These are phyloP conservation scores for Talaromyces sp. DNA, from an alignment of 2,329 filamentous ascomycete genomes.

Conservation along the genomic window DNA sequence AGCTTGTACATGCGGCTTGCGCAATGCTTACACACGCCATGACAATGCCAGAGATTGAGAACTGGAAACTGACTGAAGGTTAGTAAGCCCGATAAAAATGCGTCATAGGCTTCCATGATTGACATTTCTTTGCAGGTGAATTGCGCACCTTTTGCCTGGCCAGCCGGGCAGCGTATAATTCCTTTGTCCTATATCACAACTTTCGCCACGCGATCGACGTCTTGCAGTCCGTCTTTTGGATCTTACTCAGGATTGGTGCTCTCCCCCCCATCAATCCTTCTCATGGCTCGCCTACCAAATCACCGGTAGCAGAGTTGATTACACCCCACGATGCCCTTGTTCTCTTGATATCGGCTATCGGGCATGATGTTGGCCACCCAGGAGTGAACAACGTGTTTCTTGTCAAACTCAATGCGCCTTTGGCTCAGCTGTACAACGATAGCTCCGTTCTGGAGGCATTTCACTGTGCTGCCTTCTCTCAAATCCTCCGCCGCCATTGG, in stretches of 20 bases:
- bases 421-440: constrained; percentile 95
- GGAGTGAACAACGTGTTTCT: constrained; percentile 98
- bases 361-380: constrained; percentile 94
- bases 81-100: neutral
- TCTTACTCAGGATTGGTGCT: constrained; percentile 74
- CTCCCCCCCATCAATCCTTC: constrained; percentile 60
- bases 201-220: constrained; percentile 97
- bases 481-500: constrained; percentile 92
- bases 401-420: constrained; percentile 81
- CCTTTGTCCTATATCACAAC: constrained; percentile 95
- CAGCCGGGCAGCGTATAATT: constrained; percentile 90
- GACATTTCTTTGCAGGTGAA: constrained; percentile 53
- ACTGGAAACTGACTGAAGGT: constrained; percentile 72
- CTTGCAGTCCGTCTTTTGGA: constrained; percentile 86
- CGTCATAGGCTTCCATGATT: neutral
- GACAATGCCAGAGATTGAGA: constrained; percentile 70
- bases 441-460: constrained; percentile 95
- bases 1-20: constrained; percentile 78
- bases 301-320: constrained; percentile 69
- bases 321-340: constrained; percentile 83
- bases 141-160: constrained; percentile 81
- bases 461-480: constrained; percentile 93
- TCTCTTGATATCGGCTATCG: constrained; percentile 89
- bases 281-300: constrained; percentile 35
- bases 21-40: constrained; percentile 88